Evolutionary conservation across 1,284 basidiomycete species (phyloP), one percentile per base, ranked within the genome.

Genomic region (Ganoderma multipileum): DNA sequence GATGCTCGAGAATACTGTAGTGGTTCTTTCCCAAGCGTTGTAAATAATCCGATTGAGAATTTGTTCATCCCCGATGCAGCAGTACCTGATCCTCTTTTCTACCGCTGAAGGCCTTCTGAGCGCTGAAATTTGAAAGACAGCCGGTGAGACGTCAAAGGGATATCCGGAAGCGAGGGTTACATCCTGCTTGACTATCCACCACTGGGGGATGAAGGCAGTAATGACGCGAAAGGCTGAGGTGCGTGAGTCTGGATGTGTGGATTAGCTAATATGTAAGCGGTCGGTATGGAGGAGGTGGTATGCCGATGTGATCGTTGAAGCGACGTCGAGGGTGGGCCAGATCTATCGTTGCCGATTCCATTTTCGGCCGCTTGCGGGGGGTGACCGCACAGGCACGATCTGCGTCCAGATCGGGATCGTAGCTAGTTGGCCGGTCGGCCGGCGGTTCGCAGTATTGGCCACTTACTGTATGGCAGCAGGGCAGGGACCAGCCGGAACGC

Each of bases 301-400:
- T 33, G n/a, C 44, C n/a, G 44, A 47, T 50, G 47, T 50, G 47
- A 26, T 47, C 11, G n/a, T 23, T 6, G 23, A 26, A 11, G 4
- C 9, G 52, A 30, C 5, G 52, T 18, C 9, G 52, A 30, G 26
- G 52, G 52, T 18, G 26, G 52, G 30, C 5, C 28, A 55, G 28
- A 55, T 55, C 52, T 30, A 2, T 55, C 23, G 28, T 55, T 23
- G 58, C 23, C 14, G 58, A 59, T 59, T 59, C 58, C 36, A 23
- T 23, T 59, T n/a, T 55, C 44, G 44, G n/a, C 20, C 44, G 11
- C n/a, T 26, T 2, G 50, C 50, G 20, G 23, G 54, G 16, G 30
- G 20, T 23, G 58, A 60, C 38, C 33, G 38, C 38, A 42, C 58
- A 60, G 58, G 58, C 58, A 60, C 58, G 58, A 60, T 28, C 23